Percentiles rank a stretch among this genome's conserved stretches.
Conservation (phyloP, 805 yeast genomes). For the Suhomyces sp. region DNA sequence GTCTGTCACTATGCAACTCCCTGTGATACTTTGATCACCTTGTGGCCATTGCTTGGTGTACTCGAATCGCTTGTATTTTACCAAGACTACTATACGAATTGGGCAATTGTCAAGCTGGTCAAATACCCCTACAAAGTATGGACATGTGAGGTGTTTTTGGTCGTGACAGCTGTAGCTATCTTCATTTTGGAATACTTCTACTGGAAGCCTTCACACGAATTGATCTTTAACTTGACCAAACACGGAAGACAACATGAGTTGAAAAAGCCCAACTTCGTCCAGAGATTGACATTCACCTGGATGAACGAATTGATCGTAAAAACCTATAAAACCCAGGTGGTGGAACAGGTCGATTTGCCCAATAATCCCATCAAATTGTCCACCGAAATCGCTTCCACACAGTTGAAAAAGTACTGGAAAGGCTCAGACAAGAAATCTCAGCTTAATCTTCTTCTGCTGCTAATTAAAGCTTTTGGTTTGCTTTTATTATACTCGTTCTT, state of each 20-base stretch:
- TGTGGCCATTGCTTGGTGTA: constrained; percentile 26
- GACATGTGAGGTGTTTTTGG: constrained; percentile 22
- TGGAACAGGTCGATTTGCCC: constrained; percentile 34
- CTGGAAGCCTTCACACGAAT: constrained; percentile 41
- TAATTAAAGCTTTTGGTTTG: constrained; percentile 26
- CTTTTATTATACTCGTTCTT: constrained; percentile 18
- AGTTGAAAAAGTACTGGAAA: constrained; percentile 17
- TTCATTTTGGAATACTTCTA: constrained; percentile 35
- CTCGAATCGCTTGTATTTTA: constrained; percentile 18
- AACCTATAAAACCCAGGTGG: constrained; percentile 35
- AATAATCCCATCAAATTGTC: constrained; percentile 24
- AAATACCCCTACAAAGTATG: constrained; percentile 1
- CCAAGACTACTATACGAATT: constrained; percentile 26
- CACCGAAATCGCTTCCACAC: constrained; percentile 16
- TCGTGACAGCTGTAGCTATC: constrained; percentile 29
- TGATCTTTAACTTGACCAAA: constrained; percentile 27
- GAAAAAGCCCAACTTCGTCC: constrained; percentile 31
- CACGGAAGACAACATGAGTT: constrained; percentile 15
- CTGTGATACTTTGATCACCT: constrained; percentile 19
- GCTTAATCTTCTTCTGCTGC: constrained; percentile 13
- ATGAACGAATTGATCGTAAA: constrained; percentile 44
- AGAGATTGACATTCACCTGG: constrained; percentile 45
- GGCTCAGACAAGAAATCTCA: background rate
- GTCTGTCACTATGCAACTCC: constrained; percentile 18
- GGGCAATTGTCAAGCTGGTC: constrained; percentile 17